Evolutionary conservation across 2,329 filamentous ascomycete species (phyloP).

Genomic region (Alternaria triticina): DNA sequence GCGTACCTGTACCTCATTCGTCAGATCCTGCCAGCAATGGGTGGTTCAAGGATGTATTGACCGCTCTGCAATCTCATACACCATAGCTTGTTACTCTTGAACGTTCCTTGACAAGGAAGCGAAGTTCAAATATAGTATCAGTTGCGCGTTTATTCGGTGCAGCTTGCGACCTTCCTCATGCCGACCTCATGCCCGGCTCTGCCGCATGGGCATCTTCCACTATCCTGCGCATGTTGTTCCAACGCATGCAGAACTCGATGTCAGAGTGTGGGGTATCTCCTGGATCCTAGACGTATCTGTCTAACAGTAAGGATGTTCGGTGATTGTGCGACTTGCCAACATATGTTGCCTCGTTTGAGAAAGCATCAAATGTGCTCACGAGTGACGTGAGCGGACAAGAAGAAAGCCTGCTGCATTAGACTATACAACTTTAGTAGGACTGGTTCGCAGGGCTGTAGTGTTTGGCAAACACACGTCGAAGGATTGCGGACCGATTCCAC

Average conservation of each 20-base stretch:
- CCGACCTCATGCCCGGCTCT: not conserved
- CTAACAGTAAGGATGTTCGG: not conserved
- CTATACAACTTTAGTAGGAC: not conserved
- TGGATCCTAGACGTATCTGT: not conserved
- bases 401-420: not conserved
- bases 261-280: not conserved
- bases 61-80: not conserved
- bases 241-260: not conserved
- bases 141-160: not conserved
- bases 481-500: slow-evolving; percentile 1
- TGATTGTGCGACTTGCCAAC: not conserved
- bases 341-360: not conserved
- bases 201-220: not conserved
- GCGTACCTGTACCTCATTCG: slow-evolving; percentile 2
- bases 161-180: not conserved
- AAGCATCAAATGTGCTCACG: not conserved
- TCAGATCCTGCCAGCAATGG: not conserved
- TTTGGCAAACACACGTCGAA: not conserved
- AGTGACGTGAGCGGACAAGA: not conserved
- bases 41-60: slow-evolving; percentile 4
- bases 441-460: not conserved
- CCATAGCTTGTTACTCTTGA: not conserved
- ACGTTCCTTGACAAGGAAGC: not conserved
- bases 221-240: not conserved
- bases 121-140: not conserved